Conservation (phyloP, 768 basidiomycete species). For the Calocybe gangraenosa region DNA sequence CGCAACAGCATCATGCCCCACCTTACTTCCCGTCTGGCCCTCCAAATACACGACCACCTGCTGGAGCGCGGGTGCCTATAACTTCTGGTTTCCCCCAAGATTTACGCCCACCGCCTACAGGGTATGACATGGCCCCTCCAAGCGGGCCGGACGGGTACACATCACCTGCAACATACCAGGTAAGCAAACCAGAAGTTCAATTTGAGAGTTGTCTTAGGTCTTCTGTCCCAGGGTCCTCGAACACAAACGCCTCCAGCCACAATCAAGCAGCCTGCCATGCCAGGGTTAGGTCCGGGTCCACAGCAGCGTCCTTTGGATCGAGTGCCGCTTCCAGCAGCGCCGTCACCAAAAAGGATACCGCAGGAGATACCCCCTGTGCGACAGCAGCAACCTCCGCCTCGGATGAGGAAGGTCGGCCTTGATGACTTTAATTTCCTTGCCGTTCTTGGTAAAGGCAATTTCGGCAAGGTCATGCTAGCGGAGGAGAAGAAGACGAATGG, state of each 20-base stretch:
- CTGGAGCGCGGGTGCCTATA: constrained; percentile 37
- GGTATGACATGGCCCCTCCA: constrained; percentile 28
- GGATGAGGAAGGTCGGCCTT: constrained; percentile 86
- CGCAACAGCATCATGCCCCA: constrained; percentile 20
- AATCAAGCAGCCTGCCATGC: constrained; percentile 30
- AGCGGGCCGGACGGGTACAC: constrained; percentile 25
- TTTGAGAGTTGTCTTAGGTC: not conserved
- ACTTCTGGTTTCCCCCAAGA: constrained; percentile 45
- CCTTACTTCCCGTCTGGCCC: constrained; percentile 27
- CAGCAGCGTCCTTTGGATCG: constrained; percentile 27
- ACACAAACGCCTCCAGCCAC: constrained; percentile 26
- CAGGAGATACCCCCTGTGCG: constrained; percentile 32
- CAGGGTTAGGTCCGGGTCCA: constrained; percentile 26
- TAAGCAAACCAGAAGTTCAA: constrained; percentile 8
- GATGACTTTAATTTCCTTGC: constrained; percentile 99
- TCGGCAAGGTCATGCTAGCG: constrained; percentile 99
- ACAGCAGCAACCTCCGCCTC: constrained; percentile 27
- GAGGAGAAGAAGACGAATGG: constrained; percentile 92
- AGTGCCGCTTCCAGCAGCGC: constrained; percentile 18
- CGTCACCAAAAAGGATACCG: constrained; percentile 24
- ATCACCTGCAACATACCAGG: constrained; percentile 32
- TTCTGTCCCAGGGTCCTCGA: constrained; percentile 8
- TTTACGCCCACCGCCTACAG: constrained; percentile 23
- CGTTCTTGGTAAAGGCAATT: constrained; percentile 98
- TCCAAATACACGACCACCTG: constrained; percentile 31